These are phyloP conservation scores for Ascochyta fabae DNA, from an alignment of 2,329 filamentous ascomycete species.

Conservation along the genomic window DNA sequence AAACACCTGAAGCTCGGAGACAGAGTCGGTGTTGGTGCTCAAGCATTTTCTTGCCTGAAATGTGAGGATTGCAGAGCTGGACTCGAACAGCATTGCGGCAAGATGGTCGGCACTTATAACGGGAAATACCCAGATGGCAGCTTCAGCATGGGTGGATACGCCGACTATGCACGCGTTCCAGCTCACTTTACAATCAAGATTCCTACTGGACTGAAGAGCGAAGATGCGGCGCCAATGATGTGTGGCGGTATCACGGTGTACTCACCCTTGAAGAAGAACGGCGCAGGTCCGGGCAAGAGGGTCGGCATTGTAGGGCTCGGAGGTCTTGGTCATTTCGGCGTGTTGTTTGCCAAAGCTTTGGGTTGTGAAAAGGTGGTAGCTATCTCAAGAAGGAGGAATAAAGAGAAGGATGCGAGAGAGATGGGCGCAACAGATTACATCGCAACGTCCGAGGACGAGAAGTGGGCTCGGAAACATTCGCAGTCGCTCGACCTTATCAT, in stretches of 20 bases:
- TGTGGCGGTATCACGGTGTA: slow-evolving; percentile 80
- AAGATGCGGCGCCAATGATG: slow-evolving; percentile 71
- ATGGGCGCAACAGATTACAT: slow-evolving; percentile 73
- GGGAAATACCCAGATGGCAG: slow-evolving; percentile 62
- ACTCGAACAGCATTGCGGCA: slow-evolving; percentile 52
- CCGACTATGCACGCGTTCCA: slow-evolving; percentile 61
- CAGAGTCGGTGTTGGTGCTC: slow-evolving; percentile 61
- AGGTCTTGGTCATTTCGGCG: slow-evolving; percentile 74
- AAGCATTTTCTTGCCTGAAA: slow-evolving; percentile 58
- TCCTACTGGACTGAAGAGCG: slow-evolving; percentile 57
- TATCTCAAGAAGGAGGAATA: slow-evolving; percentile 65
- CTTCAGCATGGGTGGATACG: slow-evolving; percentile 71
- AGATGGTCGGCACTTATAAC: slow-evolving; percentile 66
- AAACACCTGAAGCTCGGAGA: slow-evolving; percentile 65
- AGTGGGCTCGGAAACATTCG: slow-evolving; percentile 67
- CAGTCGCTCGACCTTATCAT: slow-evolving; percentile 66
- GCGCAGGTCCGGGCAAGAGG: slow-evolving; percentile 71
- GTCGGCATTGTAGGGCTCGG: slow-evolving; percentile 77
- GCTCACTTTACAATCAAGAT: slow-evolving; percentile 67
- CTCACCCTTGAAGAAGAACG: slow-evolving; percentile 70
- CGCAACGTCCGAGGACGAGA: slow-evolving; percentile 44
- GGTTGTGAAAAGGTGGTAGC: slow-evolving; percentile 72
- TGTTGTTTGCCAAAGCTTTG: slow-evolving; percentile 74
- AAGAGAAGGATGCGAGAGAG: slow-evolving; percentile 65
- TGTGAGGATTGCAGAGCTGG: slow-evolving; percentile 62